phyloP scores from a whole-genome alignment of 228 moss, liverwort and hornwort species.

The Sphagnum fallax region DNA sequence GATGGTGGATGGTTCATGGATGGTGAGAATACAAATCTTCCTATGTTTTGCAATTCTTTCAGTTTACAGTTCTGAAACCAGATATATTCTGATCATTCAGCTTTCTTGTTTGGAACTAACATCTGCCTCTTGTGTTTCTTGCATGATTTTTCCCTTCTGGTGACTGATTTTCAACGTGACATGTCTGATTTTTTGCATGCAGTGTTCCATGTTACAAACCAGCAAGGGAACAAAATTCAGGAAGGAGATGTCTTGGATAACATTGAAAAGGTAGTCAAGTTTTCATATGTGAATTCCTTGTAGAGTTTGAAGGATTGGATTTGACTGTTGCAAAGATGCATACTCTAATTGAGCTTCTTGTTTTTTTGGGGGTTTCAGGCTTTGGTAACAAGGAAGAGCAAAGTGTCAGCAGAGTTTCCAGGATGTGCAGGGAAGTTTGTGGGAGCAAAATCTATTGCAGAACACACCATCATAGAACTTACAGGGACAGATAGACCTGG shows the following conservation, averaged over 20 bases:
- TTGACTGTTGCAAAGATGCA: no score
- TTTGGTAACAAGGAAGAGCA: conserved; percentile 37
- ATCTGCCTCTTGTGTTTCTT: not conserved
- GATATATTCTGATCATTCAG: not conserved
- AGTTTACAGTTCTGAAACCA: not conserved
- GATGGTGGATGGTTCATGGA: conserved; percentile 75
- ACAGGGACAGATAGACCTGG: conserved; percentile 53
- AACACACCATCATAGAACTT: conserved; percentile 53
- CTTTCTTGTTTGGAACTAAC: not conserved
- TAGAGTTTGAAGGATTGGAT: no score
- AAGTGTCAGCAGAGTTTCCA: conserved; percentile 45
- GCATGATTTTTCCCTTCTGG: not conserved
- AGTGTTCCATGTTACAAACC: conserved; percentile 58
- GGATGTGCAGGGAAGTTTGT: conserved; percentile 44
- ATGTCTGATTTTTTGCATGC: conserved; percentile 2
- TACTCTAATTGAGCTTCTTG: no score
- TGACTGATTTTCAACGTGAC: no score
- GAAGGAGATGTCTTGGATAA: conserved; percentile 43
- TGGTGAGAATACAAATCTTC: conserved; percentile 20
- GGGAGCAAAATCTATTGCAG: conserved; percentile 35
- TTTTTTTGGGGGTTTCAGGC: conserved; percentile 16
- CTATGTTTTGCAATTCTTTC: not conserved
- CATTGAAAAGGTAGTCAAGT: conserved; percentile 32
- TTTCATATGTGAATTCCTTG: no score
- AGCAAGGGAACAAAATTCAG: conserved; percentile 32